Percentiles rank a stretch among this genome's conserved stretches.
These are phyloP conservation scores for Arthonia radiata DNA, from an alignment of 495 filamentous ascomycete genomes.

Conservation along the genomic window DNA sequence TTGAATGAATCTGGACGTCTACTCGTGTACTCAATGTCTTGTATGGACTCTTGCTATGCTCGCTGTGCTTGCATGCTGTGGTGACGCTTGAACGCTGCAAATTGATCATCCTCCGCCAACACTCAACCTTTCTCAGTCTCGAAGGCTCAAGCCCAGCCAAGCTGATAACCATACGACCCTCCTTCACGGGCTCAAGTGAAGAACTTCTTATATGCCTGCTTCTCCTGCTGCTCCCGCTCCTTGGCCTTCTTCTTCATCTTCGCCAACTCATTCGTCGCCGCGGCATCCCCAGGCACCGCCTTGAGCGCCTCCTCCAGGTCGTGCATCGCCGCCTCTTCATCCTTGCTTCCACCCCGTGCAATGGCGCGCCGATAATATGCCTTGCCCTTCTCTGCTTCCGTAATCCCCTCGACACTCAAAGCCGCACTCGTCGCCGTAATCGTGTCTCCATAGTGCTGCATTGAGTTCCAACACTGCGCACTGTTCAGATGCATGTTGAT, in stretches of 20 bases:
- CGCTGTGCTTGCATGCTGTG: no score
- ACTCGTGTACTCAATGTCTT: no score
- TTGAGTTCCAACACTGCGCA: constrained; percentile 58
- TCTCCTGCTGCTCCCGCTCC: constrained; percentile 60
- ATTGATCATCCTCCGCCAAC: no score
- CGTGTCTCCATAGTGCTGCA: constrained; percentile 42
- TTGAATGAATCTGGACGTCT: no score
- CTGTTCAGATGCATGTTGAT: constrained; percentile 59
- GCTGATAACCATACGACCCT: no score
- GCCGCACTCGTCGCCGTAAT: constrained; percentile 46
- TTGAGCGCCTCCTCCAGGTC: constrained; percentile 55
- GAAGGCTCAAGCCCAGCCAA: no score
- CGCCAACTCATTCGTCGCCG: constrained; percentile 46
- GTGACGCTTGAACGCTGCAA: no score
- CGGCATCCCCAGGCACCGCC: constrained; percentile 52
- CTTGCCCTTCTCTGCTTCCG: constrained; percentile 66
- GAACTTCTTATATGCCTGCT: constrained; percentile 70
- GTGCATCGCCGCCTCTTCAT: constrained; percentile 60
- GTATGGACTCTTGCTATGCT: no score
- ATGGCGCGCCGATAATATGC: constrained; percentile 61
- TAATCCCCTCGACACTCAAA: constrained; percentile 36
- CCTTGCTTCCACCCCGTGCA: constrained; percentile 48
- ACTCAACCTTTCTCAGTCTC: no score
- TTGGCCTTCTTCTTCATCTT: constrained; percentile 49
- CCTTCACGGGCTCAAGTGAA: no score